A percentile compares a stretch with the other conserved stretches of the same genome.
phyloP scores from a whole-genome alignment of 2,329 filamentous ascomycete species.

The Orbilia oligospora region DNA sequence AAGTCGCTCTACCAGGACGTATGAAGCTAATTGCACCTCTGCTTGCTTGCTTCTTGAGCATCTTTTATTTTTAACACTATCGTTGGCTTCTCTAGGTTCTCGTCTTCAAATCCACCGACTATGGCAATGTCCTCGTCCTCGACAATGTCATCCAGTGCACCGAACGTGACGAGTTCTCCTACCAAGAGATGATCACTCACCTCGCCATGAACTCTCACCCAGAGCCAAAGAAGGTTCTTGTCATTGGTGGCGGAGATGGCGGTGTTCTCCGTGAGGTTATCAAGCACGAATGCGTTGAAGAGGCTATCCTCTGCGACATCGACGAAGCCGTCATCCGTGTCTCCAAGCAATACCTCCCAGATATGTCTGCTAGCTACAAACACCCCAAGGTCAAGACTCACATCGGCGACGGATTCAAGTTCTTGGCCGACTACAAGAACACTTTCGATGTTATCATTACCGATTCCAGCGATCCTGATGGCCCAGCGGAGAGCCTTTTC shows the following conservation, averaged over 20 bases:
- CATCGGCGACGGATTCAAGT: conserved; percentile 98
- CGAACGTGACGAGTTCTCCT: conserved; percentile 98
- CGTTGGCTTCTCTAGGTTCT: conserved; percentile 71
- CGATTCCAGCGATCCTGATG: conserved; percentile 96
- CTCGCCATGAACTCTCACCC: conserved; percentile 98
- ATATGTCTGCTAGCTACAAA: conserved; percentile 92
- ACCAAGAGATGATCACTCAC: conserved; percentile 99
- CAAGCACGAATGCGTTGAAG: conserved; percentile 97
- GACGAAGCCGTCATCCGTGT: conserved; percentile 99
- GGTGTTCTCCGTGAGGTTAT: conserved; percentile 98
- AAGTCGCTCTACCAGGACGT: conserved; percentile 98
- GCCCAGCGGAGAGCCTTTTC: conserved; percentile 95
- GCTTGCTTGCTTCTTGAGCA: neutral
- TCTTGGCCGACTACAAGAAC: conserved; percentile 96
- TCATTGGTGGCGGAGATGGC: conserved; percentile 97
- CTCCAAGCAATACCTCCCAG: conserved; percentile 96
- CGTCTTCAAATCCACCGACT: conserved; percentile 97
- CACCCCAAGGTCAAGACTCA: conserved; percentile 94
- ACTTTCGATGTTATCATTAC: conserved; percentile 99
- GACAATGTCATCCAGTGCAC: conserved; percentile 99
- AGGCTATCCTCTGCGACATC: conserved; percentile 97
- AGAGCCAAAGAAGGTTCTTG: conserved; percentile 96
- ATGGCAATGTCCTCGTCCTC: conserved; percentile 94
- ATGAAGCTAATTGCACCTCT: conserved; percentile 24
- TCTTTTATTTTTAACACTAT: neutral